Evolutionary conservation across 495 filamentous ascomycete genomes (phyloP).

Genomic region (Cercophora samala): DNA sequence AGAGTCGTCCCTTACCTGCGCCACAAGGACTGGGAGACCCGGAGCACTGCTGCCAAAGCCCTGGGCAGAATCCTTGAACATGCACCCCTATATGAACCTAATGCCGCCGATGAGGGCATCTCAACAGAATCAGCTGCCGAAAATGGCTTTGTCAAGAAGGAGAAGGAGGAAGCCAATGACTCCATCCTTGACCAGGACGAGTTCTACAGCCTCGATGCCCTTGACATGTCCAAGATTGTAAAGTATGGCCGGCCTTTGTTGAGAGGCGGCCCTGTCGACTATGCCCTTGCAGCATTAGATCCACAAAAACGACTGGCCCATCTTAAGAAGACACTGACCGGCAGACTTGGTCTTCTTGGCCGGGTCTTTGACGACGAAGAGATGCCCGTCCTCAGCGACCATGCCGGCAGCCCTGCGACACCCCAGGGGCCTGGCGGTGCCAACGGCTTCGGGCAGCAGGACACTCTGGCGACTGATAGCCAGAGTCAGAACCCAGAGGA

Average conservation of each 20-base stretch:
- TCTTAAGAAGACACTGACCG: constrained; percentile 82
- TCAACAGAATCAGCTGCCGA: constrained; percentile 40
- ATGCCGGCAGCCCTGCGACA: constrained; percentile 38
- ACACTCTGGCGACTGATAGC: constrained; percentile 29
- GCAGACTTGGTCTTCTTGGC: constrained; percentile 75
- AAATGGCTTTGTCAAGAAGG: constrained; percentile 46
- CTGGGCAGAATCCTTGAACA: constrained; percentile 90
- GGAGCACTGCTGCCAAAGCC: constrained; percentile 85
- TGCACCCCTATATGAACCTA: constrained; percentile 84
- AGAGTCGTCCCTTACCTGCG: constrained; percentile 87
- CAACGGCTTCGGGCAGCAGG: constrained; percentile 45
- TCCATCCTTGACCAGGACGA: constrained; percentile 45
- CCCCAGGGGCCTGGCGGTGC: constrained; percentile 37
- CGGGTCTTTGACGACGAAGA: constrained; percentile 83
- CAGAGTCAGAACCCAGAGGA: constrained; percentile 56
- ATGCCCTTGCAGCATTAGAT: constrained; percentile 74
- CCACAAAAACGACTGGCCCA: constrained; percentile 74
- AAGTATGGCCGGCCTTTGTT: constrained; percentile 77
- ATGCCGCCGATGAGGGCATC: constrained; percentile 49
- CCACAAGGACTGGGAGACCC: constrained; percentile 93
- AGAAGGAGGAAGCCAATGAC: constrained; percentile 51
- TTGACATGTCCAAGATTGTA: constrained; percentile 77
- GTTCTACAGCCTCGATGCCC: constrained; percentile 64
- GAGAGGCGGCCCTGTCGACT: constrained; percentile 80
- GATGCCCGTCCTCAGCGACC: constrained; percentile 47